phyloP scores from a whole-genome alignment of 2,329 filamentous ascomycete genomes.

The Didymella lethalis region DNA sequence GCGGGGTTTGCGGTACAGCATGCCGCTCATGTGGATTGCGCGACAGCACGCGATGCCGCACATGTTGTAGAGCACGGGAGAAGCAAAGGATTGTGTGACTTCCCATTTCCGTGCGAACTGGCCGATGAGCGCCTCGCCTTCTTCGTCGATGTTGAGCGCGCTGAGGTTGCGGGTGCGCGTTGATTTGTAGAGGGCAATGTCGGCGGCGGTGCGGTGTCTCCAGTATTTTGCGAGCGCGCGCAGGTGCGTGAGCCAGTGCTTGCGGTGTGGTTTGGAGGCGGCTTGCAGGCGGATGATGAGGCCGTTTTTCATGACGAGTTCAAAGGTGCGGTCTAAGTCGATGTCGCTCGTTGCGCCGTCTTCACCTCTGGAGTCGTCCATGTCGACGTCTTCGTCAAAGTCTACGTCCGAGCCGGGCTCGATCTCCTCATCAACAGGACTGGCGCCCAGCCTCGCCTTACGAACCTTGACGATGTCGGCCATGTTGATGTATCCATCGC shows the following conservation, averaged over 20 bases:
- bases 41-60: conserved; percentile 71
- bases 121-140: conserved; percentile 69
- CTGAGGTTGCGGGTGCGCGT: conserved; percentile 66
- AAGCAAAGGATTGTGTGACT: conserved; percentile 69
- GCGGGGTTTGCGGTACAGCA: conserved; percentile 69
- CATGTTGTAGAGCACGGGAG: conserved; percentile 71
- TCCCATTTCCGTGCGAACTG: conserved; percentile 75
- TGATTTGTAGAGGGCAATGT: conserved; percentile 65
- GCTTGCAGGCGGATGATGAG: conserved; percentile 67
- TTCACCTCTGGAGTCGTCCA: conserved; percentile 55
- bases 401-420: conserved; percentile 63
- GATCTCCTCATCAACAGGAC: conserved; percentile 61
- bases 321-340: conserved; percentile 66
- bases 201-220: conserved; percentile 63
- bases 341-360: conserved; percentile 63
- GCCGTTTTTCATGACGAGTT: conserved; percentile 68
- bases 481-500: conserved; percentile 72
- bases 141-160: conserved; percentile 69
- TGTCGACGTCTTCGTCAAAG: conserved; percentile 58
- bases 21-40: conserved; percentile 67
- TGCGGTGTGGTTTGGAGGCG: conserved; percentile 64
- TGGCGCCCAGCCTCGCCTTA: conserved; percentile 61
- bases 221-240: conserved; percentile 67
- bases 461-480: conserved; percentile 65
- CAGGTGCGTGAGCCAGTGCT: conserved; percentile 69